phyloP scores from a whole-genome alignment of 202 grass and related monocot species.

The Dendrocalamus latiflorus region DNA sequence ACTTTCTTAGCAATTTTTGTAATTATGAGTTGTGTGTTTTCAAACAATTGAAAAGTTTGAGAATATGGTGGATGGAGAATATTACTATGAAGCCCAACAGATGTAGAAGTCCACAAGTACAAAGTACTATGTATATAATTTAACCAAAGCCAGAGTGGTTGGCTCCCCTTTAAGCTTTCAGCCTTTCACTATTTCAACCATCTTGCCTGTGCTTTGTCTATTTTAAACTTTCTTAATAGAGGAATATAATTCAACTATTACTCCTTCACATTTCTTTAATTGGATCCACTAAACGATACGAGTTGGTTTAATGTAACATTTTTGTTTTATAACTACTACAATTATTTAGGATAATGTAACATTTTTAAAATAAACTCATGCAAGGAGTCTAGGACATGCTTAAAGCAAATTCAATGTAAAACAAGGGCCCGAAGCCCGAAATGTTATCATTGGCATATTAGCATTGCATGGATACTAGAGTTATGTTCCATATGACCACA shows the following conservation, averaged over 20 bases:
- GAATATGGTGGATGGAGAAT: constrained; percentile 68
- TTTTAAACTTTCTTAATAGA: background rate
- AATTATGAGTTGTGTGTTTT: constrained; percentile 16
- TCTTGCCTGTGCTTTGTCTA: background rate
- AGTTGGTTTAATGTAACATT: background rate
- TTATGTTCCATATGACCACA: background rate
- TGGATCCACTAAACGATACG: background rate
- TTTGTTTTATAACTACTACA: too few species aligned
- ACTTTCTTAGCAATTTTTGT: background rate
- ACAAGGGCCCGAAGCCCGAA: background rate
- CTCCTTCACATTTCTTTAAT: constrained; percentile 4
- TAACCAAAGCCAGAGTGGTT: background rate
- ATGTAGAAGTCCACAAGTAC: constrained; percentile 88
- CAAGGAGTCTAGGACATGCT: background rate
- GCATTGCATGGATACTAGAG: background rate
- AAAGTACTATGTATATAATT: constrained; percentile 37
- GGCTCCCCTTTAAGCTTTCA: background rate
- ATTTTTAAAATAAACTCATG: background rate
- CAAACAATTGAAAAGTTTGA: constrained; percentile 75
- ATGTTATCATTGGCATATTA: background rate
- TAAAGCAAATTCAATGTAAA: background rate
- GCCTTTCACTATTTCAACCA: background rate
- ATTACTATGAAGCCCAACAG: constrained; percentile 92
- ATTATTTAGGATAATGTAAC: background rate
- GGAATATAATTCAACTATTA: background rate